Conservation (phyloP, 495 filamentous ascomycete genomes). For the Xylaria palmicola region DNA sequence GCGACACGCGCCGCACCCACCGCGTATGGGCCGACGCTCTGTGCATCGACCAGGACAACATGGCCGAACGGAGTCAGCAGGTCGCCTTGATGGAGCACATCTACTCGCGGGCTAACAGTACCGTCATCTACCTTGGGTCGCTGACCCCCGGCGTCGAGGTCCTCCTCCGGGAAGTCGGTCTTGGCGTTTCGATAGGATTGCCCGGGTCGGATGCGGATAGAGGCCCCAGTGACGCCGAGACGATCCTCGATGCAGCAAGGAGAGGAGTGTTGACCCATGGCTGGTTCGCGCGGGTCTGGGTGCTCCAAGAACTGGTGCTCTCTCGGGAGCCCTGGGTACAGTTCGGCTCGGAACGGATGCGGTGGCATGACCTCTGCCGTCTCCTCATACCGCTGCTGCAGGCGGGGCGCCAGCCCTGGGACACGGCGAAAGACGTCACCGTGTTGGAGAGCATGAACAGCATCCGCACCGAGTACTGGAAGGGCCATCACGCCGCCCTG, state of each 20-base stretch:
- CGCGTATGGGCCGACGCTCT: background rate
- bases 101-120: background rate
- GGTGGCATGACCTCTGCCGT: slow-evolving; percentile 15
- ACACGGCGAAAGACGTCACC: too few relatives aligned
- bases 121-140: background rate
- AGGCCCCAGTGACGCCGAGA: too few relatives aligned
- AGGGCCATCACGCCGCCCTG: too few relatives aligned
- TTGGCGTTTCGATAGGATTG: background rate
- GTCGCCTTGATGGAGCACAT: background rate
- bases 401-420: background rate
- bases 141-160: background rate
- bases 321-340: slow-evolving; percentile 25
- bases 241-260: background rate
- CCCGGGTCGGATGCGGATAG: too few relatives aligned
- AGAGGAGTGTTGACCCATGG: background rate
- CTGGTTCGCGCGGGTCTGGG: slow-evolving; percentile 28
- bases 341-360: slow-evolving; percentile 16
- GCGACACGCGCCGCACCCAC: background rate
- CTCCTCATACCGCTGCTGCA: background rate
- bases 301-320: slow-evolving; percentile 28
- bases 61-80: background rate
- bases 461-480: background rate
- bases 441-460: background rate
- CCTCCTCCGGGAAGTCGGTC: background rate
- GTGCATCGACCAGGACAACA: background rate